phyloP scores from a whole-genome alignment of 257 asterid species.

The Solanum ossicruentum region DNA sequence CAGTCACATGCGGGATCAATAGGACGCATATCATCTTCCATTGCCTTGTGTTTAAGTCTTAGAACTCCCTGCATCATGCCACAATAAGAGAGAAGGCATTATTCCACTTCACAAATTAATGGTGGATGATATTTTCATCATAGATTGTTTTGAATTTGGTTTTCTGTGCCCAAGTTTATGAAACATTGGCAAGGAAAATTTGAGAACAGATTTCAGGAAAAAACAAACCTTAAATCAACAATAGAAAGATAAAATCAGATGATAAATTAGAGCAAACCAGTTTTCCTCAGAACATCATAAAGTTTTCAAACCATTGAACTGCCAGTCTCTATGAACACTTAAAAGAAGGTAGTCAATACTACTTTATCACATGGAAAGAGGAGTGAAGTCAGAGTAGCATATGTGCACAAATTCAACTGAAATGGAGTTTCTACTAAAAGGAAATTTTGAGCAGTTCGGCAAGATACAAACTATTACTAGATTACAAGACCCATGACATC shows the following conservation, averaged over 20 bases:
- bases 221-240: neutral
- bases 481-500: neutral
- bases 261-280: neutral
- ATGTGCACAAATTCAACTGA: neutral
- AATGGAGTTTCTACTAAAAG: neutral
- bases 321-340: neutral
- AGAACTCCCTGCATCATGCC: conserved; percentile 65
- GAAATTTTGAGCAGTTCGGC: neutral
- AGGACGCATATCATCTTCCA: conserved; percentile 79
- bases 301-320: neutral
- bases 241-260: neutral
- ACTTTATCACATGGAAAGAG: neutral
- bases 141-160: neutral
- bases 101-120: neutral
- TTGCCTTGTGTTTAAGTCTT: conserved; percentile 69
- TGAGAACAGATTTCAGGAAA: neutral
- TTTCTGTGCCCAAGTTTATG: neutral
- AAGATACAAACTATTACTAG: neutral
- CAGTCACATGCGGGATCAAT: conserved; percentile 72
- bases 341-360: neutral
- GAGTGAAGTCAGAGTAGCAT: neutral
- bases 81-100: neutral
- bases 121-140: neutral
- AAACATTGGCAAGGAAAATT: neutral
- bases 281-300: neutral